Percentiles rank a stretch among this genome's conserved stretches.
These are phyloP conservation scores for Ailanthus altissimus DNA, from an alignment of 345 rosid genomes.

Conservation along the genomic window DNA sequence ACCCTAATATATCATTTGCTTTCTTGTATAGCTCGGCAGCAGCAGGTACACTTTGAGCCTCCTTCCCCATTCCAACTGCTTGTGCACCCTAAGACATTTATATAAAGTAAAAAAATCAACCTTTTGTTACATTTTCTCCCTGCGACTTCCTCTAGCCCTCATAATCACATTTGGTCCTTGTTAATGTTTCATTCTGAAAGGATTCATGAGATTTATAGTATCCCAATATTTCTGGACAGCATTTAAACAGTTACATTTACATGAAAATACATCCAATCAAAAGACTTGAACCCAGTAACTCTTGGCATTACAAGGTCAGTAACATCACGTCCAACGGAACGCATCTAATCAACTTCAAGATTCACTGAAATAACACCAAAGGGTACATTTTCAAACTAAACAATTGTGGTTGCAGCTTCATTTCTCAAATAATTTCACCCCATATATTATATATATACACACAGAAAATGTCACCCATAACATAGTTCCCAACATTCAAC, in stretches of 20 bases:
- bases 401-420: not conserved
- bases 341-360: not conserved
- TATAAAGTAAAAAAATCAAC: not conserved
- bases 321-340: not conserved
- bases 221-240: not conserved
- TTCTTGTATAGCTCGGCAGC: conserved; percentile 77
- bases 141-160: not conserved
- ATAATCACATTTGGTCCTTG: not conserved
- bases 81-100: conserved; percentile 83
- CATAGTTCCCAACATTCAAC: not conserved
- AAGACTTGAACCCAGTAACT: not conserved
- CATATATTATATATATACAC: not conserved
- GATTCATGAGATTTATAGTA: not conserved
- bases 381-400: not conserved
- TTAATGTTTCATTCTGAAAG: not conserved
- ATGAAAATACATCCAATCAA: not conserved
- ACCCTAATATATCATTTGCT: conserved; percentile 87
- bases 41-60: conserved; percentile 69
- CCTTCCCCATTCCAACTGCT: conserved; percentile 97
- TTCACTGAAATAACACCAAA: not conserved
- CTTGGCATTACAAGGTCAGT: not conserved
- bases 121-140: not conserved
- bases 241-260: not conserved
- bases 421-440: not conserved
- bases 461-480: not conserved